Conservation (phyloP, 2,329 filamentous ascomycete genomes). For the Scleromitrula shiraiana region DNA sequence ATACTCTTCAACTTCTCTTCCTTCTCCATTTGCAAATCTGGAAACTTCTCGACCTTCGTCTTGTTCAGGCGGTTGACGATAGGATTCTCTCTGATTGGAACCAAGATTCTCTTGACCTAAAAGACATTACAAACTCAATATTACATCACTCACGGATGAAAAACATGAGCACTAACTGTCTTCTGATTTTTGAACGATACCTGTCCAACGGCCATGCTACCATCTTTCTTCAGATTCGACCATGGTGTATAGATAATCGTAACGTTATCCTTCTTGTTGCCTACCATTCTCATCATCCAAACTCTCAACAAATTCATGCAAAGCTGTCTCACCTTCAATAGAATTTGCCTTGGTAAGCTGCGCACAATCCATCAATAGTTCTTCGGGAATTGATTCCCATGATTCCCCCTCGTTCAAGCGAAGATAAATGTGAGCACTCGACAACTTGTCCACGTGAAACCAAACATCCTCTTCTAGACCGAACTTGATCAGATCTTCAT, state of each 20-base stretch:
- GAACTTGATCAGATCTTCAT: constrained; percentile 92
- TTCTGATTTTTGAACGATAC: constrained; percentile 89
- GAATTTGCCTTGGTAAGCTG: constrained; percentile 98
- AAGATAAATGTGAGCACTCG: constrained; percentile 92
- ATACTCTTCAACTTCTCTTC: constrained; percentile 67
- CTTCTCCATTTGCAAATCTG: constrained; percentile 74
- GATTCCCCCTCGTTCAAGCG: constrained; percentile 68
- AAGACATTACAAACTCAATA: not conserved
- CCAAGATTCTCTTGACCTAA: constrained; percentile 72
- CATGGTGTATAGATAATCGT: constrained; percentile 97
- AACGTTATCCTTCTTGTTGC: constrained; percentile 98
- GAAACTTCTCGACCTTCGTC: constrained; percentile 81
- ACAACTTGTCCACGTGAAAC: constrained; percentile 98
- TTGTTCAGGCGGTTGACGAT: constrained; percentile 98
- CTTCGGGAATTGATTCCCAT: constrained; percentile 75
- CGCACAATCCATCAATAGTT: constrained; percentile 78
- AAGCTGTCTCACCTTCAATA: constrained; percentile 57
- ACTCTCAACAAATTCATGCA: not conserved
- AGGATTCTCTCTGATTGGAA: constrained; percentile 73
- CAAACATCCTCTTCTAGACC: constrained; percentile 95
- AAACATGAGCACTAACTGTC: constrained; percentile 37
- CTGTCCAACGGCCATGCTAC: constrained; percentile 90
- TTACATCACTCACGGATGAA: not conserved
- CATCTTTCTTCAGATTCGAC: constrained; percentile 92
- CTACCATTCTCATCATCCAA: constrained; percentile 34